Evolutionary conservation across 805 yeast genomes (phyloP).

Genomic region (Myxozyma kluyveri): DNA sequence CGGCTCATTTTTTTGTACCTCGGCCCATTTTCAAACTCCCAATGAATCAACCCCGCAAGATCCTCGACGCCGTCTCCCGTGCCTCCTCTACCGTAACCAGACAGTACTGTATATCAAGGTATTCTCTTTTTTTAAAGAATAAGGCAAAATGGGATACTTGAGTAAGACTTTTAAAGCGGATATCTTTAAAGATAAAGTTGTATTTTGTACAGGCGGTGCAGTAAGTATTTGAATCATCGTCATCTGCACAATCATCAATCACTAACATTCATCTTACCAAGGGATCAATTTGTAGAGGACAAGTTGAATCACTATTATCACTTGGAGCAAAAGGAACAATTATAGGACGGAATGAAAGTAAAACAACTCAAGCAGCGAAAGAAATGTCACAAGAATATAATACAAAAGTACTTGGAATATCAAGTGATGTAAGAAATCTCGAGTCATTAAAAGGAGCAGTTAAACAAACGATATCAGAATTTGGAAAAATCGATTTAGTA

Average conservation of each 20-base stretch:
- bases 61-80: too few relatives aligned
- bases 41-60: too few relatives aligned
- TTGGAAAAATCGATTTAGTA: constrained; percentile 81
- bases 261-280: background rate
- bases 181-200: constrained; percentile 79
- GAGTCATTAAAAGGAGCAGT: constrained; percentile 62
- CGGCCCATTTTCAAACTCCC: too few relatives aligned
- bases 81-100: too few relatives aligned
- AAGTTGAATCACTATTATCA: constrained; percentile 75
- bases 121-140: too few relatives aligned
- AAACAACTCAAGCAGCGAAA: constrained; percentile 63
- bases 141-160: background rate
- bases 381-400: constrained; percentile 59
- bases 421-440: constrained; percentile 75
- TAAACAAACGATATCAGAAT: constrained; percentile 56
- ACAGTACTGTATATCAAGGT: too few relatives aligned
- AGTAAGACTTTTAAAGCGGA: constrained; percentile 48
- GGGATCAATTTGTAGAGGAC: constrained; percentile 91
- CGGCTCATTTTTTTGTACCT: too few relatives aligned
- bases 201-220: constrained; percentile 92
- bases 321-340: constrained; percentile 87
- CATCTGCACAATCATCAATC: background rate
- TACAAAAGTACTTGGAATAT: constrained; percentile 66
- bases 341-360: constrained; percentile 69
- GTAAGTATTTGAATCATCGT: constrained; percentile 8